Evolutionary conservation across 2,329 filamentous ascomycete genomes (phyloP).

Genomic region (Botrytis porri): DNA sequence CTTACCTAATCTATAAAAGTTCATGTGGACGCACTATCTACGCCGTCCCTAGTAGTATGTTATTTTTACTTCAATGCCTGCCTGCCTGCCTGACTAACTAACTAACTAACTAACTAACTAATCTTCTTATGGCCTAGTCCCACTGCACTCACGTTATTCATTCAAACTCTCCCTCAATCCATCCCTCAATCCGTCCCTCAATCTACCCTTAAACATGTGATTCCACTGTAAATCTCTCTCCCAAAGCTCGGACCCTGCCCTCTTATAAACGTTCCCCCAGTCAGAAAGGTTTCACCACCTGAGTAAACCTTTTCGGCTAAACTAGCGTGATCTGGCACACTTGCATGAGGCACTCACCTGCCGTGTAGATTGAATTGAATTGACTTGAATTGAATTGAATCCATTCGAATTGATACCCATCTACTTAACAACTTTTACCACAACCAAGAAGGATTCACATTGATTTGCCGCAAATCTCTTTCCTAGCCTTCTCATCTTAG

Average conservation of each 20-base stretch:
- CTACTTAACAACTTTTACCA: not conserved
- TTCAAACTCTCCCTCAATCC: not conserved
- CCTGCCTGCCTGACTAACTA: too few species aligned
- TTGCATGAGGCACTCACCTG: constrained; percentile 13
- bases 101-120: not conserved
- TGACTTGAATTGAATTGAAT: not conserved
- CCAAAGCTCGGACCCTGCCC: constrained; percentile 5
- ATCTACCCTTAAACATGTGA: not conserved
- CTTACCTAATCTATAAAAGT: not conserved
- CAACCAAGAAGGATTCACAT: not conserved
- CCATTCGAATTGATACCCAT: not conserved
- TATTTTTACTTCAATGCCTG: not conserved
- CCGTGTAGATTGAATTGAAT: constrained; percentile 10
- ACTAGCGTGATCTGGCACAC: constrained; percentile 14
- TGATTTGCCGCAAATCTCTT: not conserved
- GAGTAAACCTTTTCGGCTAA: constrained; percentile 16
- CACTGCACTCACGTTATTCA: not conserved
- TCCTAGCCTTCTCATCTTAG: not conserved
- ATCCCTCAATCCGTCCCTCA: too few species aligned
- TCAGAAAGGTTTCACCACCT: constrained; percentile 13
- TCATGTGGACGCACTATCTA: not conserved
- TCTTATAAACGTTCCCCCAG: constrained; percentile 2
- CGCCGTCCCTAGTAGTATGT: too few species aligned
- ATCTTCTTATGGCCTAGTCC: not conserved
- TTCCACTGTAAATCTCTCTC: not conserved